Percentiles rank a stretch among this genome's conserved stretches.
phyloP scores from a whole-genome alignment of 2,329 filamentous ascomycete species.

The Ophiostoma angusticollis region DNA sequence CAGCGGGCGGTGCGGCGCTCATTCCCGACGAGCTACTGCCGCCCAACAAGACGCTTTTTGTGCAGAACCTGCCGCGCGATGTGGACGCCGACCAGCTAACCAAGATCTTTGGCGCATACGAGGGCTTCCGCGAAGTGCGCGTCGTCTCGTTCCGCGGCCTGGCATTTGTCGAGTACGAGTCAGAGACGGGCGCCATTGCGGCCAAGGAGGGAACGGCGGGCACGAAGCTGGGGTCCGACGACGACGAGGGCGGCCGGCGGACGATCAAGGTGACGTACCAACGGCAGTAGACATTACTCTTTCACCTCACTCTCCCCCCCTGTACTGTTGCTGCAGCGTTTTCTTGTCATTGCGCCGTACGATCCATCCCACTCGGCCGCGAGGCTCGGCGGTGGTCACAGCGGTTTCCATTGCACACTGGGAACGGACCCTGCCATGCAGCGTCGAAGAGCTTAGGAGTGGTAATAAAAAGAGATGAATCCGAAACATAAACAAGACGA shows the following conservation, averaged over 20 bases:
- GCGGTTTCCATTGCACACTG: conserved; percentile 12
- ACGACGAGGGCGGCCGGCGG: conserved; percentile 32
- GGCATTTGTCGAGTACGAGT: conserved; percentile 94
- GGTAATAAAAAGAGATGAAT: background rate
- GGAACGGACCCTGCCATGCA: conserved; percentile 6
- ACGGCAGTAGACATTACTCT: conserved; percentile 47
- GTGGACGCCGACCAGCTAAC: conserved; percentile 71
- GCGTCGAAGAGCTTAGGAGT: background rate
- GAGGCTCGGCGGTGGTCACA: too few species aligned
- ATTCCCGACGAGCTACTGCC: conserved; percentile 97
- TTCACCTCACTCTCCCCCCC: background rate
- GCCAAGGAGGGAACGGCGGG: conserved; percentile 90
- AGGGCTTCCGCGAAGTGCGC: conserved; percentile 88
- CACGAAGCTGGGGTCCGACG: conserved; percentile 56
- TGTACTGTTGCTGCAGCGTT: conserved; percentile 2
- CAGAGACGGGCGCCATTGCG: conserved; percentile 74
- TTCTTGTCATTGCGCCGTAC: too few species aligned
- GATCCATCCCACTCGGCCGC: too few species aligned
- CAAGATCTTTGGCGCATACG: conserved; percentile 74
- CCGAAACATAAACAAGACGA: background rate
- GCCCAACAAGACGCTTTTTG: conserved; percentile 91
- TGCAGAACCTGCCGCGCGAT: conserved; percentile 82
- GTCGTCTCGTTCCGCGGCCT: conserved; percentile 78
- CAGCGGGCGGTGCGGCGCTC: conserved; percentile 32
- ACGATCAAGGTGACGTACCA: conserved; percentile 94